Base-by-base conservation (phyloP, 1,284 basidiomycete genomes). In the Xerocomus cyaneibrunnescens region DNA sequence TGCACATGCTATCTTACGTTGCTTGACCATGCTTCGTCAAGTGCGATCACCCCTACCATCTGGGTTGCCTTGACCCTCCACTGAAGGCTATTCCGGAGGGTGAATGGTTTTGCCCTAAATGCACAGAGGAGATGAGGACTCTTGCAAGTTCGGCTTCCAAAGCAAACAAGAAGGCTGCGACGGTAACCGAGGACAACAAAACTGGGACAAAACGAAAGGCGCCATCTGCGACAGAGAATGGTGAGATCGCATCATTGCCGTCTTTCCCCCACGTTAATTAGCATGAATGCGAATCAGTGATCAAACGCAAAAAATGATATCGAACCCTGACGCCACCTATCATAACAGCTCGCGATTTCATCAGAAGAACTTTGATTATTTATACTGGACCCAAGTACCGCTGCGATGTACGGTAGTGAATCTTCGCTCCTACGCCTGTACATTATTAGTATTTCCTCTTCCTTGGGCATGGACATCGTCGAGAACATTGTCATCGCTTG, bases 41-140 rank as follows among this genome's bases (percentile, higher is more conserved):
- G 87, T 98, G 94, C 67, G 94, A 98, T 64, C 79, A 81, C 41
- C 92, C 94, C 0, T 97, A 89, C 67, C 94, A 98, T 67, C 74
- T 90, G 13, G 76, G 76, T 5, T 98, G 94, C 68, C 79, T 96
- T 43, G 72, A 76, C 30, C 94, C 94, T 7, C 90, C 92, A 3
- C 72, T 98, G 44, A 66, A 73, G 14, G 82, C 76, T 1, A 74
- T 95, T 14, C 95, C 95, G 0, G 89, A 92, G 21, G 94, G 90
- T 32, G 91, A 94, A 68, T 96, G 93, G 93, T 95, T 94, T 77
- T 95, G 92, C 63, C 84, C 88, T 0, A 74, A 78, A 44, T 95
- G 92, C 41, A 53, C 47, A 7, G 48, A 52, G 40, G 68, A 67
- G 41, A 62, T 61, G 51, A 16, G 16, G 57, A 64, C 63, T 35